Conservation (phyloP, 306 rosid genomes). For the Ceratonia siliqua region DNA sequence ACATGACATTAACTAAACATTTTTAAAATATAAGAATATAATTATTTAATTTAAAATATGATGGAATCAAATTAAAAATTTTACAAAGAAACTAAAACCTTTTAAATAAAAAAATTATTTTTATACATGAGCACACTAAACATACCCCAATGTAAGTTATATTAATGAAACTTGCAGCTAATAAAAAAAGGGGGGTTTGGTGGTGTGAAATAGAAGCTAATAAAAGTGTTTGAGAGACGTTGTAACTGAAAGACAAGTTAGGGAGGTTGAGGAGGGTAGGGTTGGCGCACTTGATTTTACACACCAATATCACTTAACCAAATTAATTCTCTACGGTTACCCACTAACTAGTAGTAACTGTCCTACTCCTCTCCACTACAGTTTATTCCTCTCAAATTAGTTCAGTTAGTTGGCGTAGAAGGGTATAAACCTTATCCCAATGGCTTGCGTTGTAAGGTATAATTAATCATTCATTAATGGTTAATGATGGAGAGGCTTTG, state of each 20-base stretch:
- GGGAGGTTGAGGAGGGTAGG: neutral
- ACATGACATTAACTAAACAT: too few species aligned
- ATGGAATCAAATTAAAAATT: too few species aligned
- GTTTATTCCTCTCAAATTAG: neutral
- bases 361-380: neutral
- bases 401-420: slow-evolving; percentile 44
- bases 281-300: neutral
- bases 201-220: slow-evolving; percentile 42
- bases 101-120: too few species aligned
- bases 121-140: too few species aligned
- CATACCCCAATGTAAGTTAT: too few species aligned
- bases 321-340: slow-evolving; percentile 9
- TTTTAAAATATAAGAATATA: too few species aligned
- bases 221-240: too few species aligned
- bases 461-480: too few species aligned
- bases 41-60: too few species aligned
- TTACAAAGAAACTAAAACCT: too few species aligned
- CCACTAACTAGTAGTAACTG: too few species aligned
- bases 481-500: slow-evolving; percentile 24
- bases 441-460: slow-evolving; percentile 58
- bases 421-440: neutral
- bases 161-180: too few species aligned
- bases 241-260: slow-evolving; percentile 46
- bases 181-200: slow-evolving; percentile 8
- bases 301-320: slow-evolving; percentile 14